Conservation (phyloP, 176 grass and related monocot genomes). For the Musa acuminata region DNA sequence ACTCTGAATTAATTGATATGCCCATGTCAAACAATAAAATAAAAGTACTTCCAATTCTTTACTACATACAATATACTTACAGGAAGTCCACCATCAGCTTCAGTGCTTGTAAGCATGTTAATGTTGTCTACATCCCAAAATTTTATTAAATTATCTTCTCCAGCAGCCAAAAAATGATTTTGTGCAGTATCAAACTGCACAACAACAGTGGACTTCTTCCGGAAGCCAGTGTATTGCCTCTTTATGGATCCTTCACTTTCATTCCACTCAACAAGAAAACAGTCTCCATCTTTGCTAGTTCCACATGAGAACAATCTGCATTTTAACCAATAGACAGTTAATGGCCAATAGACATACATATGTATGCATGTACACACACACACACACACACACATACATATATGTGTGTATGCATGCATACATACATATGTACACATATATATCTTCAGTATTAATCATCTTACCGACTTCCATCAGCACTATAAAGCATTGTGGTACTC, state of each 20-base stretch:
- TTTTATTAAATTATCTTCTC: constrained; percentile 89
- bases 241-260: constrained; percentile 99
- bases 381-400: too few relatives aligned
- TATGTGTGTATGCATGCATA: too few relatives aligned
- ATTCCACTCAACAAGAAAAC: constrained; percentile 91
- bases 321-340: not conserved
- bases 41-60: too few relatives aligned
- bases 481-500: constrained; percentile 97
- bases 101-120: constrained; percentile 67
- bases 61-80: constrained; percentile 31
- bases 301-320: constrained; percentile 95
- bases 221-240: constrained; percentile 72
- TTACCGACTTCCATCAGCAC: constrained; percentile 87
- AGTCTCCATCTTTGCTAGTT: constrained; percentile 92
- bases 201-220: constrained; percentile 57
- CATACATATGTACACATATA: too few relatives aligned
- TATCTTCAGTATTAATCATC: not conserved
- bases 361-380: too few relatives aligned
- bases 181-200: constrained; percentile 96
- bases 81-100: constrained; percentile 70
- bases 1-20: constrained; percentile 39
- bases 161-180: constrained; percentile 93
- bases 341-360: too few relatives aligned
- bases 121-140: constrained; percentile 91
- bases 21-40: not conserved